These are phyloP conservation scores for Naegleria gruberi DNA, from an alignment of 208 protist species.

Conservation along the genomic window DNA sequence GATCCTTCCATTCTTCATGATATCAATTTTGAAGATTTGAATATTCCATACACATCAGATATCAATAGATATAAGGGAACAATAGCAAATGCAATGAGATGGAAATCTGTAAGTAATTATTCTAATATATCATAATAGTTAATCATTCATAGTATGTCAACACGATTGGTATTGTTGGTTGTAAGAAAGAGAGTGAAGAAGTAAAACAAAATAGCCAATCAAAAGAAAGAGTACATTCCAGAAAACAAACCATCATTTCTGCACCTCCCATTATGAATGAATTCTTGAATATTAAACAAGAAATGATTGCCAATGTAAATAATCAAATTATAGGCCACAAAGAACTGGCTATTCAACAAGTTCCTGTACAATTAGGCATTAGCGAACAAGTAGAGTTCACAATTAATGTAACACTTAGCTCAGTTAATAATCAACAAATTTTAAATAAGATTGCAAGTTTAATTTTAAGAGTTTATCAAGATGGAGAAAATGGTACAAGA, in stretches of 20 bases:
- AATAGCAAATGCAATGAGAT: not conserved
- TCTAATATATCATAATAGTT: too few species aligned
- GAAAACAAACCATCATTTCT: not conserved
- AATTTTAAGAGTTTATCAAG: not conserved
- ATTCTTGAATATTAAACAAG: not conserved
- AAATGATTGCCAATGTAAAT: not conserved
- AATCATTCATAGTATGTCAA: not conserved
- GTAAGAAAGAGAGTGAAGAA: not conserved
- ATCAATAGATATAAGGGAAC: not conserved
- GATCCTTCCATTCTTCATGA: not conserved
- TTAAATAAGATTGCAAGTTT: not conserved
- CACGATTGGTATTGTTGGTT: not conserved
- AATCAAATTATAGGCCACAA: not conserved
- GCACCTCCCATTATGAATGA: not conserved
- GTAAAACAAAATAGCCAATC: not conserved
- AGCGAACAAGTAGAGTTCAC: not conserved
- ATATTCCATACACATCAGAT: not conserved
- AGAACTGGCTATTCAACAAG: not conserved
- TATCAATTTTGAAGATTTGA: not conserved
- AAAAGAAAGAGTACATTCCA: not conserved
- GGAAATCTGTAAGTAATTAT: not conserved
- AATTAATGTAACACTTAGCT: not conserved
- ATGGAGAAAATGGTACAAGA: not conserved
- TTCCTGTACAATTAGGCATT: not conserved
- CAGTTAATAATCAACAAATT: not conserved